Conservation (phyloP, 2,329 filamentous ascomycete species). For the Hymenoscyphus albidus region DNA sequence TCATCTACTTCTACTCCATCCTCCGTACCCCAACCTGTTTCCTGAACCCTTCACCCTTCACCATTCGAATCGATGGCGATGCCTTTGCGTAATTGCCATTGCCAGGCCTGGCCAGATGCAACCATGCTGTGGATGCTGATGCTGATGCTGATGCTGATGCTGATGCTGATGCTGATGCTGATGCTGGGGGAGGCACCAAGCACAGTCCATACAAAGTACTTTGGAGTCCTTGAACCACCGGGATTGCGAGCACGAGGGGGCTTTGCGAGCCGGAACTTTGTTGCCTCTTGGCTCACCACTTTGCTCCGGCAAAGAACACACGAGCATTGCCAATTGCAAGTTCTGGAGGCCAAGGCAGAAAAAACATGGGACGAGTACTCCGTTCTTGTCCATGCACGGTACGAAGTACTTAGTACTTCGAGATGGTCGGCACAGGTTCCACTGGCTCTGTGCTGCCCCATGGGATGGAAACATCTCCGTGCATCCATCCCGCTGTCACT, state of each 20-base stretch:
- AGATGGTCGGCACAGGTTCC: too few relatives aligned
- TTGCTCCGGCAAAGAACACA: background rate
- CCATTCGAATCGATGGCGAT: background rate
- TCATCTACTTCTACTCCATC: background rate
- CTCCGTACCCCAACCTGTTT: conserved; percentile 1
- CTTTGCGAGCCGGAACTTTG: background rate
- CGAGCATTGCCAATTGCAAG: background rate
- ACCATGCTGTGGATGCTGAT: background rate
- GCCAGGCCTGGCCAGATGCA: background rate
- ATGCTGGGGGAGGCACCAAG: background rate
- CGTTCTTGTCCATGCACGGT: too few relatives aligned
- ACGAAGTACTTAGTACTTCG: background rate
- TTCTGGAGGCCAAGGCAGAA: background rate
- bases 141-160: conserved; percentile 8
- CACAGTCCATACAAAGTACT: background rate
- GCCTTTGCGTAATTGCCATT: background rate
- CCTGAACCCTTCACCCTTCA: background rate
- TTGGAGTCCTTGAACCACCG: background rate
- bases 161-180: conserved; percentile 5
- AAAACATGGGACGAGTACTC: too few relatives aligned
- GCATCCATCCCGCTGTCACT: too few relatives aligned
- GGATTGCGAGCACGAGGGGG: background rate
- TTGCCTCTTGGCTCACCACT: background rate
- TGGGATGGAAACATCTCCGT: background rate
- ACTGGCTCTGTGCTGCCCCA: background rate